phyloP scores from a whole-genome alignment of 2,329 filamentous ascomycete species.

The Dactylellina cionopaga region DNA sequence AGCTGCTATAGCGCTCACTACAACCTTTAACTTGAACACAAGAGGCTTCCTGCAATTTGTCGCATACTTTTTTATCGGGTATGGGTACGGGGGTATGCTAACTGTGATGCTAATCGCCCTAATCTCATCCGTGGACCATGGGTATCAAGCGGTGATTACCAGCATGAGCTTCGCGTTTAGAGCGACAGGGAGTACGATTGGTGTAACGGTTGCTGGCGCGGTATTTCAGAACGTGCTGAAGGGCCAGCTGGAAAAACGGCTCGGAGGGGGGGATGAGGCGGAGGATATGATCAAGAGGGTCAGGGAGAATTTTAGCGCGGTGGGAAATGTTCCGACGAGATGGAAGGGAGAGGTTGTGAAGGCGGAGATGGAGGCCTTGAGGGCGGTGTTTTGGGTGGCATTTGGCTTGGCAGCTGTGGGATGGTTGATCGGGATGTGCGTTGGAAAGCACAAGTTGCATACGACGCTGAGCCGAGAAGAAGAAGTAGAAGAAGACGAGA shows the following conservation, averaged over 20 bases:
- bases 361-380: constrained; percentile 79
- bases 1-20: constrained; percentile 66
- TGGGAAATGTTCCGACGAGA: constrained; percentile 74
- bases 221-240: constrained; percentile 88
- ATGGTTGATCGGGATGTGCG: constrained; percentile 71
- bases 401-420: constrained; percentile 72
- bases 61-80: constrained; percentile 76
- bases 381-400: constrained; percentile 77
- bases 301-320: constrained; percentile 76
- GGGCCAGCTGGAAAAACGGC: constrained; percentile 71
- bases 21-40: constrained; percentile 67
- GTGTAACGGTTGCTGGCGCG: constrained; percentile 77
- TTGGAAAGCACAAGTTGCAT: constrained; percentile 83
- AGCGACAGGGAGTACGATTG: constrained; percentile 78
- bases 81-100: constrained; percentile 81
- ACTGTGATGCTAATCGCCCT: constrained; percentile 83
- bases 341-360: constrained; percentile 76
- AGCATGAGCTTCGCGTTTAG: constrained; percentile 83
- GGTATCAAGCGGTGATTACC: constrained; percentile 86
- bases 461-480: constrained; percentile 68
- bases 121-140: constrained; percentile 82
- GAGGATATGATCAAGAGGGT: constrained; percentile 75
- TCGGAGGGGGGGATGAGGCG: constrained; percentile 72
- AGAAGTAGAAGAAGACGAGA: constrained; percentile 13
- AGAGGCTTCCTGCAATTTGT: constrained; percentile 72